A percentile compares a stretch with the other conserved stretches of the same genome.
phyloP scores from a whole-genome alignment of 208 protist genomes.

The Leishmania guyanensis region DNA sequence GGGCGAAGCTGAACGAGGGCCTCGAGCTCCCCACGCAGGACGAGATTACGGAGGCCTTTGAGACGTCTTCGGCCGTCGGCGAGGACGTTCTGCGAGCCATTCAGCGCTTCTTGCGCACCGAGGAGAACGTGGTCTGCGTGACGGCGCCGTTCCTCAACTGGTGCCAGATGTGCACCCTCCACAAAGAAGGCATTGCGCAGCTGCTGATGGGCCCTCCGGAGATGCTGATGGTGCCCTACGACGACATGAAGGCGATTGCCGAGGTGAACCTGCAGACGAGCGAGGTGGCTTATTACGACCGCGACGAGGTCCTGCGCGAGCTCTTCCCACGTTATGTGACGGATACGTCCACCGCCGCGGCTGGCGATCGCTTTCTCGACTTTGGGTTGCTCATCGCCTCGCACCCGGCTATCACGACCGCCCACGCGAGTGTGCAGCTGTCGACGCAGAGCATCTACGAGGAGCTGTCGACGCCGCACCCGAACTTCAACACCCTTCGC shows the following conservation, averaged over 20 bases:
- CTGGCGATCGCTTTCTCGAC: slow-evolving; percentile 81
- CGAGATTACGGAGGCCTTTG: slow-evolving; percentile 70
- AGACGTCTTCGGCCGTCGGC: slow-evolving; percentile 58
- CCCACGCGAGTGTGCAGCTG: slow-evolving; percentile 55
- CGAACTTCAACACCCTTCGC: slow-evolving; percentile 49
- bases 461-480: slow-evolving; percentile 54
- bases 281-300: slow-evolving; percentile 66
- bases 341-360: slow-evolving; percentile 46
- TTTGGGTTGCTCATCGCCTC: slow-evolving; percentile 75
- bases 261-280: slow-evolving; percentile 67
- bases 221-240: slow-evolving; percentile 84
- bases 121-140: slow-evolving; percentile 67
- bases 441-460: slow-evolving; percentile 61
- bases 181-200: slow-evolving; percentile 75
- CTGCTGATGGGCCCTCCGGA: slow-evolving; percentile 78
- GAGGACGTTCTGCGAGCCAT: slow-evolving; percentile 84
- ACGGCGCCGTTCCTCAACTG: slow-evolving; percentile 87
- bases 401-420: slow-evolving; percentile 69
- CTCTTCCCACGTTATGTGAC: slow-evolving; percentile 72
- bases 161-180: slow-evolving; percentile 85
- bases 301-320: slow-evolving; percentile 60
- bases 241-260: slow-evolving; percentile 67
- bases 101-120: slow-evolving; percentile 67
- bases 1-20: slow-evolving; percentile 63
- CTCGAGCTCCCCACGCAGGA: slow-evolving; percentile 38